phyloP scores from a whole-genome alignment of 2,329 filamentous ascomycete genomes.

The Microdochium paspali region DNA sequence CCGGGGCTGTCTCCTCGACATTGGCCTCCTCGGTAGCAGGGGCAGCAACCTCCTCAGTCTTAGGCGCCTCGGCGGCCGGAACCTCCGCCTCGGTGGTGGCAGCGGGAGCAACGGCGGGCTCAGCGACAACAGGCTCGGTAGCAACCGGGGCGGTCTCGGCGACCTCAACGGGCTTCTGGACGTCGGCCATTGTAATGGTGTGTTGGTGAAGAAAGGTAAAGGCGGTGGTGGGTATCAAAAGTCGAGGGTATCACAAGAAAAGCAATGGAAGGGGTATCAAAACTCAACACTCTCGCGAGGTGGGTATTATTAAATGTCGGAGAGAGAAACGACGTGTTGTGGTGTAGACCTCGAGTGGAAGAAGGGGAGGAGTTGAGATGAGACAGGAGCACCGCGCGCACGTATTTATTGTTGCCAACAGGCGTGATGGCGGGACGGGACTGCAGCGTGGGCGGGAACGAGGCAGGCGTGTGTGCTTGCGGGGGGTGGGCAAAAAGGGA shows the following conservation, averaged over 20 bases:
- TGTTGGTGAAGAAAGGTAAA: constrained; percentile 18
- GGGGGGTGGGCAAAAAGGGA: background rate
- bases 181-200: constrained; percentile 58
- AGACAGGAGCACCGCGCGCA: background rate
- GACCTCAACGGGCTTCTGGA: constrained; percentile 59
- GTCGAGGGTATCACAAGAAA: constrained; percentile 41
- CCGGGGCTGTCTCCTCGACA: constrained; percentile 15
- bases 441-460: background rate
- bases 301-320: constrained; percentile 1
- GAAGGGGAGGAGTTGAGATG: background rate
- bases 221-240: constrained; percentile 19
- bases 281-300: constrained; percentile 3
- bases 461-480: background rate
- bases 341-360: background rate
- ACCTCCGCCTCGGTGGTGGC: constrained; percentile 9
- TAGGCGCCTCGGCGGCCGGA: constrained; percentile 25
- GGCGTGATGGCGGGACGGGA: background rate
- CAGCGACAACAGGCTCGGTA: constrained; percentile 23
- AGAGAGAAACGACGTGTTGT: background rate
- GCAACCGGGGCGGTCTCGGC: constrained; percentile 36
- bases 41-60: constrained; percentile 25
- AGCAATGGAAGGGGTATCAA: constrained; percentile 29
- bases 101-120: constrained; percentile 12
- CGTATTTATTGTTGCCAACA: background rate
- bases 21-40: constrained; percentile 29